Conservation (phyloP, 805 yeast species). For the Candida qinlingensis region DNA sequence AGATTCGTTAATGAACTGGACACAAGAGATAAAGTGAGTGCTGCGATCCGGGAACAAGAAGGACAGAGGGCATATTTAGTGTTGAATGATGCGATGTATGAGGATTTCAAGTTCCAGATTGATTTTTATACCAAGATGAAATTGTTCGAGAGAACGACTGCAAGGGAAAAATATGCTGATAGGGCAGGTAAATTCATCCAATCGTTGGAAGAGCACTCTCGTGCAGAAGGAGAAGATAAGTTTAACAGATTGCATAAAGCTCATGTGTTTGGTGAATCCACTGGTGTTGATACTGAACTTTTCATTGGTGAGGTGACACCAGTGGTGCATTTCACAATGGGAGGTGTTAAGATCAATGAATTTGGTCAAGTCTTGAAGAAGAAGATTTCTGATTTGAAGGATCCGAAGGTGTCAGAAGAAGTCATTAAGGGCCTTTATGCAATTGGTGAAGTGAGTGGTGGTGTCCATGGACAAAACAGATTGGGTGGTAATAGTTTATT, state of each 20-base stretch:
- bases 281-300: constrained; percentile 22
- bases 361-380: constrained; percentile 37
- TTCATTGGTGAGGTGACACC: constrained; percentile 53
- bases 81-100: constrained; percentile 39
- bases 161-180: constrained; percentile 27
- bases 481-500: constrained; percentile 29
- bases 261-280: constrained; percentile 25
- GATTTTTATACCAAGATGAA: constrained; percentile 44
- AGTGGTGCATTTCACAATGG: constrained; percentile 62
- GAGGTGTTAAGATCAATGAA: constrained; percentile 55
- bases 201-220: constrained; percentile 18
- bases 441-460: constrained; percentile 65
- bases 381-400: constrained; percentile 5
- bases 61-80: constrained; percentile 31
- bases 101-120: constrained; percentile 41
- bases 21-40: constrained; percentile 50
- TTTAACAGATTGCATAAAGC: constrained; percentile 32
- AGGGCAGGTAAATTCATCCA: constrained; percentile 20
- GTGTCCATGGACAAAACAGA: constrained; percentile 61
- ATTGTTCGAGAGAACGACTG: constrained; percentile 26
- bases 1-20: constrained; percentile 50
- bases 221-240: constrained; percentile 21
- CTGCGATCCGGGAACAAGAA: constrained; percentile 31
- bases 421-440: constrained; percentile 46
- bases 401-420: too few species aligned